Base-by-base conservation (phyloP, 768 basidiomycete genomes). In the Agaricus subrufescens region DNA sequence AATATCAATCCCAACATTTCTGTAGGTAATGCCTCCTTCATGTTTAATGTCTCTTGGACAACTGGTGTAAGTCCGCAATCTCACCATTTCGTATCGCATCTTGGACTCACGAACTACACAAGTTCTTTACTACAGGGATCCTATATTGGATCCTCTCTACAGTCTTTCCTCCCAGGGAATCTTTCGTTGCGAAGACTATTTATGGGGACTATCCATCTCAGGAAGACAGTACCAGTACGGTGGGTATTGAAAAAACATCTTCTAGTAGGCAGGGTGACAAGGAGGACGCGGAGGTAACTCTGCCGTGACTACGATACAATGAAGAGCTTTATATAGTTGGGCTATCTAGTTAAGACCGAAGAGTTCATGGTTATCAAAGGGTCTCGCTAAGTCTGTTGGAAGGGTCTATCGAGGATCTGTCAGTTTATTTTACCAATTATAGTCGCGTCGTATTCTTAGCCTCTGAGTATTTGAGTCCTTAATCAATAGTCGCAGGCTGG, bases 31-130 rank as follows among this genome's bases (percentile, higher is more conserved):
- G 78, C 76, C 1, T 64, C 64, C 1, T 77, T 74, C 58, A 66
- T 90, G 8, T 91, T 86, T 64, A 82, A 87, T 63, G 77, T 92
- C 58, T 81, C 86, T 2, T 94, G 86, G 84, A 65, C 93, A 15
- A 89, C 85, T 63, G 87, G 87, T 54, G 87, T 89, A 68, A 52
- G 84, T 71, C 25, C 15, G 37, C 43, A 52, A 6, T n/a, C 42
- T 12, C 47, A 37, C 27, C 46, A 4, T 10, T 15, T 12, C 23
- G 15, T 4, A 8, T 11, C 34, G 9, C 46, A 26, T 0, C 10
- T 19, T 31, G 34, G 19, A 19, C 50, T 53, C 9, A 50, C 40
- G 31, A 34, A 25, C 50, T n/a, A 12, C 26, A 8, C 26, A n/a
- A 78, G 77, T 79, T 78, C 61, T 72, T 69, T 59, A 65, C 67